These are phyloP conservation scores for Dothistroma pini DNA, from an alignment of 2,329 filamentous ascomycete species.

Conservation along the genomic window DNA sequence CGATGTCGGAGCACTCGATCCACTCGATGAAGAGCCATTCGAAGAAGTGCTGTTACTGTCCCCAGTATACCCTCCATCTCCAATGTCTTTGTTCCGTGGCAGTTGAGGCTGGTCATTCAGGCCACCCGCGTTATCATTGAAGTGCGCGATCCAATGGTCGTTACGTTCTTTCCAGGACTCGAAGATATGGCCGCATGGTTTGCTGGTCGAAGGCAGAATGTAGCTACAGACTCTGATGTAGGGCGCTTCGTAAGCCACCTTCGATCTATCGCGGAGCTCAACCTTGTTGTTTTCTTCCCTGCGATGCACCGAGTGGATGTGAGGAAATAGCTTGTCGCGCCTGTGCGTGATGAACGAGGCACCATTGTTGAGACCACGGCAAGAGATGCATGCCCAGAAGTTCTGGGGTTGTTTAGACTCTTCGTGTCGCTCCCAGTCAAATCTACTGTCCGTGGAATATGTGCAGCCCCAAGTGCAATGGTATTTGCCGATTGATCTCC, in stretches of 20 bases:
- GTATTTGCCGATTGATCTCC: background rate
- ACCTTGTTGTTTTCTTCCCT: background rate
- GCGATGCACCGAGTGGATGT: background rate
- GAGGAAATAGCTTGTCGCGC: background rate
- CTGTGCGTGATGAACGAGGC: background rate
- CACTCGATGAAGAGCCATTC: background rate
- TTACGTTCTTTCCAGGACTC: constrained; percentile 1
- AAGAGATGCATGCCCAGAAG: background rate
- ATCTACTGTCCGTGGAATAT: background rate
- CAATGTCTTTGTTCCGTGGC: no score
- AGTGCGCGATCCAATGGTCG: constrained; percentile 1
- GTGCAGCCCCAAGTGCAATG: constrained; percentile 1
- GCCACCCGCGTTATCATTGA: background rate
- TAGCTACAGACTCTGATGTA: constrained; percentile 1
- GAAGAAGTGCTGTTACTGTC: background rate
- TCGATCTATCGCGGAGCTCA: background rate
- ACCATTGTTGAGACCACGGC: background rate
- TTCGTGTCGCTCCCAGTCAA: constrained; percentile 1
- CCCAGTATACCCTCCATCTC: background rate
- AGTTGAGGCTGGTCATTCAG: background rate
- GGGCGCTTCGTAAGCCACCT: background rate
- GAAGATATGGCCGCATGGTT: background rate
- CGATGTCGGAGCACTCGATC: background rate
- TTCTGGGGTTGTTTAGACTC: constrained; percentile 1
- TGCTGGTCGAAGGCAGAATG: background rate